Base-by-base conservation (phyloP, 2,329 filamentous ascomycete species). In the Pseudocercospora crystallina region DNA sequence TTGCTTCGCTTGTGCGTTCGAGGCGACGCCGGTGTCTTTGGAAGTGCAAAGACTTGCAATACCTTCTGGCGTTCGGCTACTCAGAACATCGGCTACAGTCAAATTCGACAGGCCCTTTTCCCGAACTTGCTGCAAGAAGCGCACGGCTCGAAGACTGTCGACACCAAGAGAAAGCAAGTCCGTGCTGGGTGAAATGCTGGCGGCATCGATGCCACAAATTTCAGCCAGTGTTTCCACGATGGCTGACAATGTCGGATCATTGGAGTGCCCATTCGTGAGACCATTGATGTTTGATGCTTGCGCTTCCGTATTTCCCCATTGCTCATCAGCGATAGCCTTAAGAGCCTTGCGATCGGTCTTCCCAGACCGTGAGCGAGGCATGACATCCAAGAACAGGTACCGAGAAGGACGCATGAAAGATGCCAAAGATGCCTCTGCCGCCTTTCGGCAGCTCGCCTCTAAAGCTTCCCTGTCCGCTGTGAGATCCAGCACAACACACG, bases 311-410 rank as follows among this genome's bases (percentile, higher is more conserved):
- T 36, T 32, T 14, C 40, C 29, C 37, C 43, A 45, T 33, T 13
- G 32, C 17, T 51, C 43, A 8, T 43, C 36, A 8, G 13, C 44
- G 14, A 54, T 42, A 0, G 39, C 36, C 15, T 34, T 41, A 11
- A 57, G 20, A 26, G 44, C 48, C 34, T 49, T 47, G 29, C 44
- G 44, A 29, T 47, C 44, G 1, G 44, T 47, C 44, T 80, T 80
- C 1, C 73, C 70, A 3, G 76, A 77, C 2, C 72, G 65, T 7
- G 75, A 60, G 1, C 72, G 60, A 1, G 77, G 77, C 13, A 80
- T 61, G 7, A 67, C 50, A 13, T 66, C 71, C 30, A 79, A 72
- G 67, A 10, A 79, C 70, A 47, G 73, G 77, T 10, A 70, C 69
- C 0, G 66, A 39, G 11, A 36, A 32, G 40, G 41, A 29, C 41